Base-by-base conservation (phyloP, 495 filamentous ascomycete genomes). In the Ramalina peruviana region DNA sequence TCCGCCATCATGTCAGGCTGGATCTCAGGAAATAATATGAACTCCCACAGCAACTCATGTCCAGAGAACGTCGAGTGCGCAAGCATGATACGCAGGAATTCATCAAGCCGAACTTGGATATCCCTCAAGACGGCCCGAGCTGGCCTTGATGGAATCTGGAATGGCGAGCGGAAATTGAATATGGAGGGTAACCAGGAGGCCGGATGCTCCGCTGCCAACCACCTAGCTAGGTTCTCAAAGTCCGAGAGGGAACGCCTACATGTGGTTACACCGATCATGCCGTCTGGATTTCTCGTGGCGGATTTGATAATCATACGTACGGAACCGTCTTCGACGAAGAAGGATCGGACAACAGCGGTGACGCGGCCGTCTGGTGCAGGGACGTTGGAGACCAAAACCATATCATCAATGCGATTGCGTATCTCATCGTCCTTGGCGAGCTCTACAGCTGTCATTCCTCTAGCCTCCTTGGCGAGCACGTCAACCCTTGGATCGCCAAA, bases 31-130 rank as follows among this genome's bases (percentile, higher is more conserved):
- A 97, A 90, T 2, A 99, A 76, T 65, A 99, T 94, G 67, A 99
- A 99, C 58, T 99, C 93, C 93, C 93, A 99, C 6, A 99, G 71
- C 74, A 96, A 85, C 68, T 99, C 93, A 60, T 97, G 93, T 0
- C 86, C 96, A 1, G 87, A 79, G 62, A 99, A 97, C 5, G 92
- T 96, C 3, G 93, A 84, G 59, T 99, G 93, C 0, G 78, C 70
- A 30, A 99, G 71, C 20, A 99, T 72, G 7, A 88, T 84, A 41
- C 84, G 83, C 50, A 99, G 66, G 58, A 96, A 94, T 33, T 76
- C 78, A 65, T 97, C 88, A 7, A 94, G 78, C 26, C 83, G 82
- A 41, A 89, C 66, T 63, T 97, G 93, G 26, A 88, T 83, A 60
- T 96, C 88, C 52, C 86, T 81, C 36, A 97, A 70, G 6, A 94